Evolutionary conservation across 805 yeast species (phyloP), one percentile per base, ranked within the genome.

Genomic region (Metschnikowia dekortorum): DNA sequence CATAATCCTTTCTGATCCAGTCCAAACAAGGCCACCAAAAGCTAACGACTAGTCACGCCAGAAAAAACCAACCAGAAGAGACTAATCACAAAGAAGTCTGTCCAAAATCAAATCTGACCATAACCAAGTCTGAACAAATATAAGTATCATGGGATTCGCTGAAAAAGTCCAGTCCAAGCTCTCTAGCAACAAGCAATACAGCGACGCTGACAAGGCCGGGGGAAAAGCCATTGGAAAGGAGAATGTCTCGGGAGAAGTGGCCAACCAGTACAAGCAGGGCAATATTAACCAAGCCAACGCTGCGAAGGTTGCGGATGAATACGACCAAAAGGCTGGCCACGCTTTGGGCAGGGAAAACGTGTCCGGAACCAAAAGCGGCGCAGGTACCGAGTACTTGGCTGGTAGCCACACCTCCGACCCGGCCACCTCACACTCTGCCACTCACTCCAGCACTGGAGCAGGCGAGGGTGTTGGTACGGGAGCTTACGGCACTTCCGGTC

Each of bases 91-190:
- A 22, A 4, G 3, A 22, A 22, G 5, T 22, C 22, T 22, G 22
- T 22, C 22, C 22, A 22, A 22, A 22, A 22, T 3, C 22, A 22
- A 22, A 22, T 22, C 22, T 22, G 22, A 22, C 5, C 5, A 22
- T 22, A 3, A 22, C 22, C 22, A 22, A 22, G 22, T 22, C 22
- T 22, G 22, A 22, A 22, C 22, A 22, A 22, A 22, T 22, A 22
- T 22, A 22, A 22, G 22, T 4, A 22, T 22, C 22, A 71, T 71
- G 76, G 75, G 76, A 48, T 61, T 71, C 46, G 57, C 70, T 22
- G 75, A 71, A 54, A 71, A 69, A 57, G 54, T 71, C 47, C 61
- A 59, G 53, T 54, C 60, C 29, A 68, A 67, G 53, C 56, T 66
- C 37, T 46, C 56, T 14, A 63, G 66, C 48, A 61, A 65, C 55